phyloP scores from a whole-genome alignment of 2,329 filamentous ascomycete species.

The Chaetomiaceae sp. region DNA sequence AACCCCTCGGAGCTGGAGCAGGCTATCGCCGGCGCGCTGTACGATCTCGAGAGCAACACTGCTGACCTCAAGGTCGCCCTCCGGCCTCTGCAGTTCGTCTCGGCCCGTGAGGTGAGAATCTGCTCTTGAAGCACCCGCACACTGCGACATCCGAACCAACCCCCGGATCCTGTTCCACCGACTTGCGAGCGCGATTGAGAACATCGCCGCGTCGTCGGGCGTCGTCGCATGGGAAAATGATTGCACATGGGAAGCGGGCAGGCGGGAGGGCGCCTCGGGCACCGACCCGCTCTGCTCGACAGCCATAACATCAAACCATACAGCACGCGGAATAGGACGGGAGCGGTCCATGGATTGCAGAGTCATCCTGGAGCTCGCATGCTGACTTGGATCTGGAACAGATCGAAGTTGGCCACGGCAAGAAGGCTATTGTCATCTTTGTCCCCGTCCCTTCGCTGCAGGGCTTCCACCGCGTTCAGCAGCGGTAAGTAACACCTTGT shows the following conservation, averaged over 20 bases:
- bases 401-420: conserved; percentile 99
- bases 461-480: conserved; percentile 99
- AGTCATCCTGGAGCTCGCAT: conserved; percentile 66
- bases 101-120: conserved; percentile 94
- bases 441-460: conserved; percentile 98
- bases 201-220: conserved; percentile 21
- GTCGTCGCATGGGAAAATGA: conserved; percentile 27
- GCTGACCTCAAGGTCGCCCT: conserved; percentile 94
- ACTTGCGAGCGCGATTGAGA: conserved; percentile 21
- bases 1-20: conserved; percentile 97
- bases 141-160: conserved; percentile 21
- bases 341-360: conserved; percentile 64
- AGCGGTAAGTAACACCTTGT: conserved; percentile 68
- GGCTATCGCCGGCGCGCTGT: conserved; percentile 93
- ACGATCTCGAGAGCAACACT: conserved; percentile 99
- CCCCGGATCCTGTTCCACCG: conserved; percentile 43
- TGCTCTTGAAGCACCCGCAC: conserved; percentile 29
- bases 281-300: conserved; percentile 19
- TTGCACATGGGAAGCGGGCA: conserved; percentile 24
- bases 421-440: conserved; percentile 99
- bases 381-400: conserved; percentile 68
- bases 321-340: conserved; percentile 61
- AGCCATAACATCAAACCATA: conserved; percentile 27
- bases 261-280: conserved; percentile 14
- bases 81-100: conserved; percentile 97